Percentiles rank a stretch among this genome's conserved stretches.
Evolutionary conservation across 768 basidiomycete genomes (phyloP).

Genomic region (Leccinum sublutescens): DNA sequence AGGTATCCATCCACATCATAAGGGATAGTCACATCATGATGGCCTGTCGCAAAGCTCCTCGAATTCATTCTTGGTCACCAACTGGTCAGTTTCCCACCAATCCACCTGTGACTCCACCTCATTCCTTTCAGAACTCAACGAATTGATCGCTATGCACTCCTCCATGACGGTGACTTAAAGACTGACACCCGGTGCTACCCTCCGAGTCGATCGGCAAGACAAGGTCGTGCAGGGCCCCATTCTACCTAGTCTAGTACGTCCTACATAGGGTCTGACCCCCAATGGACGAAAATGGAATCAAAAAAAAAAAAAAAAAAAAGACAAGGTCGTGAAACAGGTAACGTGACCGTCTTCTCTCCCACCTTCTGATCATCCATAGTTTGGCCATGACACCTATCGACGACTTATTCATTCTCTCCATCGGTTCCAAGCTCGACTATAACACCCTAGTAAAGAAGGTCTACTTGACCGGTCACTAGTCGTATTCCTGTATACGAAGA

Average conservation of each 20-base stretch:
- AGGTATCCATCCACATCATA: conserved; percentile 25
- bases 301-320: neutral
- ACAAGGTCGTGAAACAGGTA: conserved; percentile 58
- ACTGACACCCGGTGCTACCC: conserved; percentile 81
- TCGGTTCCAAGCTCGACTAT: conserved; percentile 80
- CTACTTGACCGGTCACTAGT: conserved; percentile 73
- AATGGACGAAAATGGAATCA: conserved; percentile 36
- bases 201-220: conserved; percentile 70
- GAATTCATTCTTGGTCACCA: conserved; percentile 47
- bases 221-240: too few species aligned
- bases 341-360: neutral
- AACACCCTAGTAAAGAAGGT: conserved; percentile 72
- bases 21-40: conserved; percentile 60
- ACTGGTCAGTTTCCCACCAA: conserved; percentile 36
- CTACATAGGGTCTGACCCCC: too few species aligned
- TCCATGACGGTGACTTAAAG: conserved; percentile 80
- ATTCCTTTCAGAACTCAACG: conserved; percentile 63
- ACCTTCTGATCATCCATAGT: neutral
- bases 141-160: conserved; percentile 64
- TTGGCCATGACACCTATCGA: conserved; percentile 81
- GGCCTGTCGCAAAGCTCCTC: conserved; percentile 84
- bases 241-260: too few species aligned
- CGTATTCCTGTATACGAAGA: conserved; percentile 79
- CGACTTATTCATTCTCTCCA: conserved; percentile 84
- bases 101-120: neutral